Conservation (phyloP, 176 grass and related monocot species). For the Phoenix roebelenii region DNA sequence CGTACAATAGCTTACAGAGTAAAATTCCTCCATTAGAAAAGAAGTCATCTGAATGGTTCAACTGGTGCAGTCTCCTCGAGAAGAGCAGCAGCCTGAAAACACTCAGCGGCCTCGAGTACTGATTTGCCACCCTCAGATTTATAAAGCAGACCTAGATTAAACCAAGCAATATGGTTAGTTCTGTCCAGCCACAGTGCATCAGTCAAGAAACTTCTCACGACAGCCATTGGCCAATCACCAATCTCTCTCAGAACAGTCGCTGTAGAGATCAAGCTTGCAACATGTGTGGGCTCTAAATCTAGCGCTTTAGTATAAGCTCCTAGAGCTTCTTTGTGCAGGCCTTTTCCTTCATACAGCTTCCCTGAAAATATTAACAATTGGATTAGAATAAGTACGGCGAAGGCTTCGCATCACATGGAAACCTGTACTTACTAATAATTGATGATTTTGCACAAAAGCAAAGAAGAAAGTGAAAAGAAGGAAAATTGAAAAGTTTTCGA, state of each 20-base stretch:
- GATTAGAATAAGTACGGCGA: not conserved
- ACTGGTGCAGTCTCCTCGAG: constrained; percentile 94
- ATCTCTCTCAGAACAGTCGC: constrained; percentile 53
- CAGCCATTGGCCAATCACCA: constrained; percentile 45
- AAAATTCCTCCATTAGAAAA: constrained; percentile 18
- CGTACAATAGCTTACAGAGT: constrained; percentile 40
- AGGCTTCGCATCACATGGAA: too few relatives aligned
- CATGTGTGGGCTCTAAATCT: constrained; percentile 68
- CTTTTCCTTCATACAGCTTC: constrained; percentile 56
- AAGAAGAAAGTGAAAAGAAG: too few relatives aligned
- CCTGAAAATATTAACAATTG: constrained; percentile 41
- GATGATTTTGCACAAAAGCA: too few relatives aligned
- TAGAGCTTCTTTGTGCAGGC: constrained; percentile 53
- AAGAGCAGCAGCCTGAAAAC: constrained; percentile 82
- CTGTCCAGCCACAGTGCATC: constrained; percentile 80
- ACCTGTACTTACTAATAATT: too few relatives aligned
- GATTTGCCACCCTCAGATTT: constrained; percentile 59
- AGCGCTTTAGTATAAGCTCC: constrained; percentile 60
- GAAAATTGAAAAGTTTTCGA: too few relatives aligned
- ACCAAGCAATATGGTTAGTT: constrained; percentile 87
- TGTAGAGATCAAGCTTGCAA: constrained; percentile 70
- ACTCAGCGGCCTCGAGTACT: constrained; percentile 63
- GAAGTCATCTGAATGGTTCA: constrained; percentile 89
- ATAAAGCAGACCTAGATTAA: constrained; percentile 79
- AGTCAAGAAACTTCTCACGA: constrained; percentile 55